Evolutionary conservation across 192 early-diverging fungal genomes (phyloP).

Genomic region (Coemansia sp.): DNA sequence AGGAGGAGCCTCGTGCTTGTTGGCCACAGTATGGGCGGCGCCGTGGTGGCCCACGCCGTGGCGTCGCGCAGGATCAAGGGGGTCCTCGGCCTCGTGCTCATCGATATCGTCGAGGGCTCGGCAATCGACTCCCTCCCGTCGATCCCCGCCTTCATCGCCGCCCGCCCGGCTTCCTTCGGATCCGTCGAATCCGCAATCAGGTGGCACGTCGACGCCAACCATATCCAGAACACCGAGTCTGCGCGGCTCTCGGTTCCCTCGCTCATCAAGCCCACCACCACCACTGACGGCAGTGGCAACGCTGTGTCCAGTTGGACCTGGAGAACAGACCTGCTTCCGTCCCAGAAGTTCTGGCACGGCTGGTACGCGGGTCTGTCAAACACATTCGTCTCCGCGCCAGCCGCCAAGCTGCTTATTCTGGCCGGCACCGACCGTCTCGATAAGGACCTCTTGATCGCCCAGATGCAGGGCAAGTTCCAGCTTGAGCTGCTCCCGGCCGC

Average conservation of each 20-base stretch:
- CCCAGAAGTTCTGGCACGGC: constrained; percentile 70
- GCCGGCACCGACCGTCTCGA: constrained; percentile 78
- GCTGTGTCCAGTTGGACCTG: constrained; percentile 50
- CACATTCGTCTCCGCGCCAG: constrained; percentile 63
- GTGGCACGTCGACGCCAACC: constrained; percentile 60
- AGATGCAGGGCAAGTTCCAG: constrained; percentile 88
- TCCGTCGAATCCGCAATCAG: constrained; percentile 38
- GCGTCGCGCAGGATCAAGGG: constrained; percentile 52
- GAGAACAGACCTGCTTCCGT: constrained; percentile 62
- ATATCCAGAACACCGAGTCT: constrained; percentile 66
- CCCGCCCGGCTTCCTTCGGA: constrained; percentile 31
- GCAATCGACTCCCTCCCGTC: constrained; percentile 52
- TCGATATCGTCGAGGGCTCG: constrained; percentile 81
- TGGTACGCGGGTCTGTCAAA: constrained; percentile 65
- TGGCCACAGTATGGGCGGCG: constrained; percentile 87
- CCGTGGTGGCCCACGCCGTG: constrained; percentile 68
- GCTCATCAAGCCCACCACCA: constrained; percentile 43
- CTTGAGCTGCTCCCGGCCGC: constrained; percentile 66
- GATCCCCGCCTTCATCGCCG: constrained; percentile 42
- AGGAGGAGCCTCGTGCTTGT: constrained; percentile 63
- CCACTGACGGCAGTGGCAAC: constrained; percentile 19
- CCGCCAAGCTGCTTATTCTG: constrained; percentile 68
- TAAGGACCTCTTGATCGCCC: constrained; percentile 72
- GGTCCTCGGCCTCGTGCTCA: constrained; percentile 64
- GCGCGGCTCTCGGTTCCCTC: constrained; percentile 74